phyloP scores from a whole-genome alignment of 441 rosid genomes.

The Sinapis alba region DNA sequence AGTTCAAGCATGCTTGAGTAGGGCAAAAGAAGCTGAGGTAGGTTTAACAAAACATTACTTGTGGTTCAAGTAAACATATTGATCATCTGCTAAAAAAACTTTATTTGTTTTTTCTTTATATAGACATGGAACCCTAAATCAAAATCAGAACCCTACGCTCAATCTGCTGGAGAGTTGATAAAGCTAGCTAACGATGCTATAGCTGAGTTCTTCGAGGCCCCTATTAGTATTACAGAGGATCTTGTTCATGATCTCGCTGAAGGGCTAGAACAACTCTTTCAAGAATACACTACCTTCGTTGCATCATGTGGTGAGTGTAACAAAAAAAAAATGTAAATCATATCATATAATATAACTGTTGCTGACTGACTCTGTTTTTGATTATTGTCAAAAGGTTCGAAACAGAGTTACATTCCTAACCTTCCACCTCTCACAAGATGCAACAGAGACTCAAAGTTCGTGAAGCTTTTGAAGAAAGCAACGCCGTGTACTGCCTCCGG shows the following conservation, averaged over 20 bases:
- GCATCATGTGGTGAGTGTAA: slow-evolving; percentile 72
- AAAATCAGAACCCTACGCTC: slow-evolving; percentile 79
- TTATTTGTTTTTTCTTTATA: background rate
- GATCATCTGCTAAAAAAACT: background rate
- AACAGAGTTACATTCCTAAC: slow-evolving; percentile 73
- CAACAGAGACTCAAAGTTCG: slow-evolving; percentile 65
- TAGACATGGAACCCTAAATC: slow-evolving; percentile 96
- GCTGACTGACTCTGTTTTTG: background rate
- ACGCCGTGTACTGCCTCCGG: slow-evolving; percentile 51
- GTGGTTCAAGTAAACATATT: background rate
- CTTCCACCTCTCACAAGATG: slow-evolving; percentile 92
- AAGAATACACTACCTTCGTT: slow-evolving; percentile 68
- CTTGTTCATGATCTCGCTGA: slow-evolving; percentile 66
- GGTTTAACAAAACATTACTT: slow-evolving; percentile 25
- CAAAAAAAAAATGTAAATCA: background rate
- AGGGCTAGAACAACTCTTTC: slow-evolving; percentile 63
- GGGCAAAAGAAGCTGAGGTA: slow-evolving; percentile 81
- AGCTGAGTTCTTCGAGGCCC: slow-evolving; percentile 80
- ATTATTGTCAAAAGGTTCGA: slow-evolving; percentile 55
- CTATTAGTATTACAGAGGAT: slow-evolving; percentile 68
- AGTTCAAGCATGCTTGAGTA: slow-evolving; percentile 52
- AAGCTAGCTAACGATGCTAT: slow-evolving; percentile 59
- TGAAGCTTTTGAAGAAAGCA: slow-evolving; percentile 75
- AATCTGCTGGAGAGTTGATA: slow-evolving; percentile 70
- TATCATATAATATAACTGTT: background rate